Conservation (phyloP, 768 basidiomycete genomes). For the Agrocybe praecox region DNA sequence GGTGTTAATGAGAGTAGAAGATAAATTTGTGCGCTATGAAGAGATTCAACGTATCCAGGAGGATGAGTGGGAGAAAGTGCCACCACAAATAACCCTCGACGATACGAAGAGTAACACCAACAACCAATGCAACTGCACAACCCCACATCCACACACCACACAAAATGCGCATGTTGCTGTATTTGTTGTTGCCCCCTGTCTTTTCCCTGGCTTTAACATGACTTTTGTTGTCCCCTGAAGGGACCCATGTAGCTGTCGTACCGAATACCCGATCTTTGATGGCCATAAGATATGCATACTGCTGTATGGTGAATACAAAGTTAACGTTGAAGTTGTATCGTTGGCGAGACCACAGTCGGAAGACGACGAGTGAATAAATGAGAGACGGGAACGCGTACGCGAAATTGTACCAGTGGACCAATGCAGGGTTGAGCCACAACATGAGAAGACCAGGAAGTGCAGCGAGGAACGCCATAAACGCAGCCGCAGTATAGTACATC, state of each 20-base stretch:
- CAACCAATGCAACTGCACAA: slow-evolving; percentile 17
- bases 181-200: slow-evolving; percentile 25
- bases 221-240: slow-evolving; percentile 25
- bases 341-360: slow-evolving; percentile 26
- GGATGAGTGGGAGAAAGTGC: slow-evolving; percentile 21
- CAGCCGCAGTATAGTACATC: slow-evolving; percentile 27
- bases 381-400: slow-evolving; percentile 27
- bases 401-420: slow-evolving; percentile 27
- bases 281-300: slow-evolving; percentile 29
- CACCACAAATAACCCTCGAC: slow-evolving; percentile 22
- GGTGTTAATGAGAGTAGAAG: slow-evolving; percentile 13
- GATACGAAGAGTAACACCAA: slow-evolving; percentile 20
- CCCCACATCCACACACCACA: slow-evolving; percentile 26
- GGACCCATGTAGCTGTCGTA: slow-evolving; percentile 27
- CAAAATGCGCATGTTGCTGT: slow-evolving; percentile 29
- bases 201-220: slow-evolving; percentile 18
- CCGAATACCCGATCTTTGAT: slow-evolving; percentile 27
- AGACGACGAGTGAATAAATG: slow-evolving; percentile 26
- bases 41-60: slow-evolving; percentile 20
- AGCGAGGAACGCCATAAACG: slow-evolving; percentile 23
- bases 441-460: slow-evolving; percentile 26
- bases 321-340: slow-evolving; percentile 26
- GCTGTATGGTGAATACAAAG: slow-evolving; percentile 28
- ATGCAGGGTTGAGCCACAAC: slow-evolving; percentile 22
- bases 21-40: slow-evolving; percentile 26